These are phyloP conservation scores for Rhodomyrtus psidioides DNA, from an alignment of 441 rosid genomes.

Conservation along the genomic window DNA sequence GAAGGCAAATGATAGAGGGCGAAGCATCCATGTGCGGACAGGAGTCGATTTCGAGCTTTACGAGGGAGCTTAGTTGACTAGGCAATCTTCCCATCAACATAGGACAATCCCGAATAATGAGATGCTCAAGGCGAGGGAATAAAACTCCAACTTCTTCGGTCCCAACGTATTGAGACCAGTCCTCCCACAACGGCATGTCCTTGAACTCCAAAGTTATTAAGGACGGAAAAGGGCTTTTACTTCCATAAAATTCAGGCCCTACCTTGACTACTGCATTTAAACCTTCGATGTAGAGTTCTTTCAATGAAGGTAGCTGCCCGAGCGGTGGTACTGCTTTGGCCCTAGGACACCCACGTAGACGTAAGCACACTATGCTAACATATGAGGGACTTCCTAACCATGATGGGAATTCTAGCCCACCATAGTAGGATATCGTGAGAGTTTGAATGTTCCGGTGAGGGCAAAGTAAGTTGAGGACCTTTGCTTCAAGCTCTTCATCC, in stretches of 20 bases:
- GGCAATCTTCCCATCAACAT: background rate
- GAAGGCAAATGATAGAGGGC: background rate
- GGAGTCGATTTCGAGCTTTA: rapidly evolving
- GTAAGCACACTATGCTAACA: background rate
- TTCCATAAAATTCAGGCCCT: background rate
- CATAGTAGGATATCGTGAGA: background rate
- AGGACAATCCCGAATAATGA: background rate
- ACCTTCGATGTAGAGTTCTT: rapidly evolving
- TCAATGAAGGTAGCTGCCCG: rapidly evolving
- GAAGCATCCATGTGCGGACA: background rate
- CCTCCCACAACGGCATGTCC: background rate
- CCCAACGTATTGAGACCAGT: rapidly evolving
- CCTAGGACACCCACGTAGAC: rapidly evolving
- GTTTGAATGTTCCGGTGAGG: background rate
- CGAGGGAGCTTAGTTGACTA: background rate
- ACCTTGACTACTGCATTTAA: background rate
- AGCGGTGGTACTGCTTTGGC: background rate
- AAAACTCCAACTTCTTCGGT: background rate
- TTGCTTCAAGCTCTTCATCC: background rate
- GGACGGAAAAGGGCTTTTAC: rapidly evolving
- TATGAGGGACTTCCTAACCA: background rate
- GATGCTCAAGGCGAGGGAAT: background rate
- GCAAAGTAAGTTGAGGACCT: background rate
- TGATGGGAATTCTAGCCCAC: background rate
- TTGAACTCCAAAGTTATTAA: rapidly evolving